Base-by-base conservation (phyloP, 192 early-diverging fungal species). In the Podila clonocystis region DNA sequence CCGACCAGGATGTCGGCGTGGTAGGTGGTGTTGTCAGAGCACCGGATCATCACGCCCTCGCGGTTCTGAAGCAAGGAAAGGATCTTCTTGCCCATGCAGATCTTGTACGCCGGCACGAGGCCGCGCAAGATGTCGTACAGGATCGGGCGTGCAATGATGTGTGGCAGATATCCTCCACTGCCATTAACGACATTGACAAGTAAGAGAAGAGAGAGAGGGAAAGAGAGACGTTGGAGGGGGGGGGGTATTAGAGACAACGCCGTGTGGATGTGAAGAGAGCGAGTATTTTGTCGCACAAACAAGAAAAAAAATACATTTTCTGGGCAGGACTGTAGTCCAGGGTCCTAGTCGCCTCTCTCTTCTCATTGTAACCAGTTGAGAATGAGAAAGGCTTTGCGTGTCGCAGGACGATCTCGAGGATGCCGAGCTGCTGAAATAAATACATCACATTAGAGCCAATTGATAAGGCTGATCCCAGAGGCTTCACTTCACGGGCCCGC, bases 291-390 rank as follows among this genome's bases (percentile, higher is more conserved):
- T 55, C 20, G 52, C n/a, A 55, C 22, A 24, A 55, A 55, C 20
- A 26, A 55, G 7, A 52, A 55, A 55, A 3, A 55, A 26, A 55
- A 11, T 24, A 74, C 73, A 74, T 74, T 58, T 67, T 74, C 49
- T 74, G 28, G 2, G 73, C 65, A 5, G 73, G 73, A 45, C 73
- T 74, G 36, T 74, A 74, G 20, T 74, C 73, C 65, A 74, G 38
- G 1, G 41, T 74, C 24, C 73, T 26, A 9, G 73, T 74, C 8
- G 73, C 58, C 33, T 63, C 59, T 63, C 73, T 30, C 34, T 60
- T 58, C 52, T 74, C 73, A 19, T 74, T 74, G 60, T 74, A 74
- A 1, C 73, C 73, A 15, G 73, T 74, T 1, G 73, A 63, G 60
- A 74, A 74, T 0, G 36, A 26, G 20, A 74, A 74, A 8, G 73